These are phyloP conservation scores for Pulveroboletus sp. DNA, from an alignment of 768 basidiomycete species.

Conservation along the genomic window DNA sequence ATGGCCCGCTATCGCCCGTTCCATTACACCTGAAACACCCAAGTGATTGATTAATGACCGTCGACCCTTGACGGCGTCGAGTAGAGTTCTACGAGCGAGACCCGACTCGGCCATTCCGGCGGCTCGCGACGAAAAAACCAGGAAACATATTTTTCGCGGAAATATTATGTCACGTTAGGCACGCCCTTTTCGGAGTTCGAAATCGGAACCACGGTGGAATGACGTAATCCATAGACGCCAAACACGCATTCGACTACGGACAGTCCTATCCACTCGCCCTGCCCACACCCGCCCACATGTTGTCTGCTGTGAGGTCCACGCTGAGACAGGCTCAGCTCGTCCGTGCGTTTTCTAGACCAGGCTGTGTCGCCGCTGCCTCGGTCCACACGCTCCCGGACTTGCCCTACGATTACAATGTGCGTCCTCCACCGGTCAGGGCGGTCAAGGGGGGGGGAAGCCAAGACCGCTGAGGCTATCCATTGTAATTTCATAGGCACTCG, in stretches of 20 bases:
- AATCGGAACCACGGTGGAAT: slow-evolving; percentile 2
- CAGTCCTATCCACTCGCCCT: too few species aligned
- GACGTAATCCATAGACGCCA: slow-evolving; percentile 8
- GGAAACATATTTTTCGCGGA: neutral
- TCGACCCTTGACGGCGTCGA: too few species aligned
- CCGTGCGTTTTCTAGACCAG: slow-evolving; percentile 42
- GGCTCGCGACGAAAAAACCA: too few species aligned
- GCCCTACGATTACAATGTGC: slow-evolving; percentile 76
- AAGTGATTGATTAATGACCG: too few species aligned
- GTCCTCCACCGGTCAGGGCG: slow-evolving; percentile 12
- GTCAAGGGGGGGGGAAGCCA: too few species aligned
- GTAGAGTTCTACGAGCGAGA: too few species aligned
- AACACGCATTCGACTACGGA: neutral
- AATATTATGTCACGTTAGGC: neutral
- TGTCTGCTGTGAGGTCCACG: slow-evolving; percentile 42
- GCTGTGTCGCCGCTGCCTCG: slow-evolving; percentile 33
- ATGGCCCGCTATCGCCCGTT: too few species aligned
- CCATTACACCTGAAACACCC: too few species aligned
- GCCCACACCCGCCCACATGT: slow-evolving; percentile 32
- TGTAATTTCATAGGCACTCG: slow-evolving; percentile 61
- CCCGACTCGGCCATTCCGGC: too few species aligned
- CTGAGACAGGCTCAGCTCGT: slow-evolving; percentile 38
- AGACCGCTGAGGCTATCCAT: neutral
- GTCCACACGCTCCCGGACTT: slow-evolving; percentile 74
- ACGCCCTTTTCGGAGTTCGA: neutral